Percentiles rank a stretch among this genome's conserved stretches.
Conservation (phyloP, 768 basidiomycete species). For the Tricholomella constricta region DNA sequence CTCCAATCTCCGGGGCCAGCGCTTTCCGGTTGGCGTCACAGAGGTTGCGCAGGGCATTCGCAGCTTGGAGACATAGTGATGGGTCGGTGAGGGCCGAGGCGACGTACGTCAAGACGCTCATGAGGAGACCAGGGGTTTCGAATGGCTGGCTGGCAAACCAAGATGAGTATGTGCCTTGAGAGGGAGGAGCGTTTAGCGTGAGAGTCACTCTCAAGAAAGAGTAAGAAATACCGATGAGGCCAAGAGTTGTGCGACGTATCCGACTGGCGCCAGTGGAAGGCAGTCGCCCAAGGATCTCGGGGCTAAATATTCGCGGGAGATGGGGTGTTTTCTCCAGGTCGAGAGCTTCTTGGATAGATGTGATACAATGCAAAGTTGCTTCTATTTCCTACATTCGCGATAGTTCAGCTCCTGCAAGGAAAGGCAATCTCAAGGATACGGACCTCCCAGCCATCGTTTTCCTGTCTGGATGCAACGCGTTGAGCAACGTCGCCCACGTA, state of each 20-base stretch:
- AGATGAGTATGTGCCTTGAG: slow-evolving; percentile 68
- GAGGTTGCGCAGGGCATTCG: slow-evolving; percentile 79
- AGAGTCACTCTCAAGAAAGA: not conserved
- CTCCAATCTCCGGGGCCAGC: slow-evolving; percentile 78
- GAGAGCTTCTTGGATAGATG: slow-evolving; percentile 86
- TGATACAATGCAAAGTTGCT: slow-evolving; percentile 82
- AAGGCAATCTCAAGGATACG: slow-evolving; percentile 7
- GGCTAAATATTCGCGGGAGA: slow-evolving; percentile 68
- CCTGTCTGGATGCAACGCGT: slow-evolving; percentile 46
- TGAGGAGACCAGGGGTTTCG: slow-evolving; percentile 47
- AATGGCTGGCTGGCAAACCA: slow-evolving; percentile 67
- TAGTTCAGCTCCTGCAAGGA: not conserved
- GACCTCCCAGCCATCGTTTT: slow-evolving; percentile 75
- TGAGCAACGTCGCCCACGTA: slow-evolving; percentile 64
- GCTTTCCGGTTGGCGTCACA: slow-evolving; percentile 90
- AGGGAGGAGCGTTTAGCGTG: not conserved
- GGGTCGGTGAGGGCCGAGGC: slow-evolving; percentile 70
- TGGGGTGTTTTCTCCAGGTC: slow-evolving; percentile 53
- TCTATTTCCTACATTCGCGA: slow-evolving; percentile 67
- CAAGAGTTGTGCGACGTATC: slow-evolving; percentile 71
- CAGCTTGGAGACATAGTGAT: slow-evolving; percentile 67
- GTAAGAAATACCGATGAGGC: slow-evolving; percentile 63
- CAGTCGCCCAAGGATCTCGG: slow-evolving; percentile 66
- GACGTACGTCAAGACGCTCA: slow-evolving; percentile 69
- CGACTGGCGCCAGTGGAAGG: slow-evolving; percentile 66